Evolutionary conservation across 2,329 filamentous ascomycete species (phyloP), one percentile per base, ranked within the genome.

Genomic region (Ampelomyces quisqualis): DNA sequence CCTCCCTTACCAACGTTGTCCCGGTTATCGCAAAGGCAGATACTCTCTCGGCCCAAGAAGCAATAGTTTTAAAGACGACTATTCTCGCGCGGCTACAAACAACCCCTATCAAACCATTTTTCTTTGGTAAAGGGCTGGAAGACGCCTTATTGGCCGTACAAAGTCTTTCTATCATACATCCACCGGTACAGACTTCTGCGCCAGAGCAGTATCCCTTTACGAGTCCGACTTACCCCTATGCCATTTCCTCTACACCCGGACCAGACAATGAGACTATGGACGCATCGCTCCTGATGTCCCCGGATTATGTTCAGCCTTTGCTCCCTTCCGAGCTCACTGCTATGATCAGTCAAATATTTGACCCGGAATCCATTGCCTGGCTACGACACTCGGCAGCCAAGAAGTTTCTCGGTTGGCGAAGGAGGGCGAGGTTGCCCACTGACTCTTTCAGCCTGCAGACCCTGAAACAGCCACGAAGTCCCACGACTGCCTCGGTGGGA

Each of bases 231-330:
- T 57, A 72, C 72, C 43, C 81, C 84, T 94, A 88, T 60, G 82
- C 88, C 1, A 77, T 95, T 14, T 96, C 91, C 1, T 93, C 86
- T 14, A 79, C 80, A 9, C 75, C 80, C 17, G 80, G 78, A 1
- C 79, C 80, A 15, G 89, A 96, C 57, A 73, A 82, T 45, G 88
- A 95, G 26, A 82, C 78, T 29, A 94, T 97, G 84, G 91, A 97
- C 64, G 91, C 90, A 13, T 95, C 89, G 58, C 75, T 95, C 0
- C 77, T 97, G 13, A 97, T 97, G 91, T 90, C 84, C 40, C 85
- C 90, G 1, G 87, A 93, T 57, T 97, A 96, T 62, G 74, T 93
- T 10, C 85, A 88, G 47, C 91, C 91, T 1, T 75, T 96, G 4
- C 70, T 87, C 3, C 70, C 79, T 0, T 93, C 89, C 7, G 90